Conservation (phyloP, 2,329 filamentous ascomycete species). For the Diaporthe eres region DNA sequence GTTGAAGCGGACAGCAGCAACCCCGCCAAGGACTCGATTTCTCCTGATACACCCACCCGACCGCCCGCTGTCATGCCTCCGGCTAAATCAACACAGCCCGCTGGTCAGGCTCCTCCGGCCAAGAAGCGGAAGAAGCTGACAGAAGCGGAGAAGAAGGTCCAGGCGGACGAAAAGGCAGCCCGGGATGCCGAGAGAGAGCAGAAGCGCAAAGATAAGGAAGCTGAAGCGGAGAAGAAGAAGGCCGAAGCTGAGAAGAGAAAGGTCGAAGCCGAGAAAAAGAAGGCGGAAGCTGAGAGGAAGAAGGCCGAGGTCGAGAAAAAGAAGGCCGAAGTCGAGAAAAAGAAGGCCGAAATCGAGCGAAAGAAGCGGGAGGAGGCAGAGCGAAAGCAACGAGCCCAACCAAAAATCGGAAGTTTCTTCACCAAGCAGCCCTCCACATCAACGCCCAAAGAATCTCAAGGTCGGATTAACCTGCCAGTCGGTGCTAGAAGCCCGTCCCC, state of each 20-base stretch:
- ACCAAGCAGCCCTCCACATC: slow-evolving; percentile 49
- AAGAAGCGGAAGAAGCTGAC: slow-evolving; percentile 65
- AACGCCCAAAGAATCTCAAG: slow-evolving; percentile 57
- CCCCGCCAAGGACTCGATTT: slow-evolving; percentile 49
- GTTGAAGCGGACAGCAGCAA: slow-evolving; percentile 60
- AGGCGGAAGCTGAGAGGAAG: slow-evolving; percentile 50
- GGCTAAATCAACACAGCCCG: slow-evolving; percentile 41
- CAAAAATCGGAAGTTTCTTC: slow-evolving; percentile 64
- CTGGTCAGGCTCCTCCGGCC: slow-evolving; percentile 48
- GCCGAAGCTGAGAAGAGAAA: slow-evolving; percentile 54
- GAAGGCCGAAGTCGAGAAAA: slow-evolving; percentile 62
- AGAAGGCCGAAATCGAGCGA: slow-evolving; percentile 47
- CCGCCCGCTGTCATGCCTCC: slow-evolving; percentile 40
- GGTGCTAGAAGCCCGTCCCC: slow-evolving; percentile 41
- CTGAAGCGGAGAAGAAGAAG: slow-evolving; percentile 47
- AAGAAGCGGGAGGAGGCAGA: slow-evolving; percentile 63
- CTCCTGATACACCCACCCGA: slow-evolving; percentile 49
- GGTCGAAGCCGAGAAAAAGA: slow-evolving; percentile 53
- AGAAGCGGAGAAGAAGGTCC: slow-evolving; percentile 54
- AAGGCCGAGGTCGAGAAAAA: slow-evolving; percentile 52
- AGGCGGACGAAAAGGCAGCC: slow-evolving; percentile 54
- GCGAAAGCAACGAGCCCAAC: slow-evolving; percentile 63
- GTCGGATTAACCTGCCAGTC: slow-evolving; percentile 42
- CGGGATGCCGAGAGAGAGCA: slow-evolving; percentile 53
- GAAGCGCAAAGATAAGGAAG: slow-evolving; percentile 48